Percentiles rank a stretch among this genome's conserved stretches.
These are phyloP conservation scores for Pichia kluyveri DNA, from an alignment of 805 yeast species.

Conservation along the genomic window DNA sequence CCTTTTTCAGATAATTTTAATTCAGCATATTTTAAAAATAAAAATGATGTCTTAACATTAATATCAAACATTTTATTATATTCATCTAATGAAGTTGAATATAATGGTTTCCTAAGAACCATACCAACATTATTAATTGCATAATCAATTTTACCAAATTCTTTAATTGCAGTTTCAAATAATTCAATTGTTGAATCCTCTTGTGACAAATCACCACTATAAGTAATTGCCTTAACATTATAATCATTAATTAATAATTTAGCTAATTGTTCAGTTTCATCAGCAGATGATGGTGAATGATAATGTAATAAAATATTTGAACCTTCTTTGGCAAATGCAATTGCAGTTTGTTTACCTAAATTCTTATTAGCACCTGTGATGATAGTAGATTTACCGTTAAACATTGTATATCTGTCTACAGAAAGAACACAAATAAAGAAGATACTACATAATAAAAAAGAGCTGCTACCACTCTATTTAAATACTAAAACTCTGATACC, in stretches of 20 bases:
- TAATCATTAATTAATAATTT: conserved; percentile 27
- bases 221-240: conserved; percentile 33
- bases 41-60: conserved; percentile 54
- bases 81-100: conserved; percentile 44
- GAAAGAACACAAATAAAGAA: too few relatives aligned
- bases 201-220: conserved; percentile 33
- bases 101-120: conserved; percentile 54
- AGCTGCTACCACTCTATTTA: not conserved
- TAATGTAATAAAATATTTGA: conserved; percentile 46
- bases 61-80: conserved; percentile 43
- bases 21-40: conserved; percentile 51
- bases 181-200: conserved; percentile 35
- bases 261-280: conserved; percentile 29
- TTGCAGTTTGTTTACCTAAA: conserved; percentile 17
- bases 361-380: conserved; percentile 17
- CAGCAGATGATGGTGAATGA: conserved; percentile 35
- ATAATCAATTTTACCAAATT: conserved; percentile 45
- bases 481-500: too few relatives aligned
- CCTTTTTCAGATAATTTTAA: conserved; percentile 43
- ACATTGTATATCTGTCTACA: too few relatives aligned
- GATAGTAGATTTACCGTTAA: conserved; percentile 10
- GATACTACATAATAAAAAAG: too few relatives aligned
- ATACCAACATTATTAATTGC: conserved; percentile 64
- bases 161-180: conserved; percentile 35
- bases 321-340: conserved; percentile 49